Evolutionary conservation across 164 flowering plant genomes (phyloP), one percentile per base, ranked within the genome.

Genomic region (Vitis labrusca): DNA sequence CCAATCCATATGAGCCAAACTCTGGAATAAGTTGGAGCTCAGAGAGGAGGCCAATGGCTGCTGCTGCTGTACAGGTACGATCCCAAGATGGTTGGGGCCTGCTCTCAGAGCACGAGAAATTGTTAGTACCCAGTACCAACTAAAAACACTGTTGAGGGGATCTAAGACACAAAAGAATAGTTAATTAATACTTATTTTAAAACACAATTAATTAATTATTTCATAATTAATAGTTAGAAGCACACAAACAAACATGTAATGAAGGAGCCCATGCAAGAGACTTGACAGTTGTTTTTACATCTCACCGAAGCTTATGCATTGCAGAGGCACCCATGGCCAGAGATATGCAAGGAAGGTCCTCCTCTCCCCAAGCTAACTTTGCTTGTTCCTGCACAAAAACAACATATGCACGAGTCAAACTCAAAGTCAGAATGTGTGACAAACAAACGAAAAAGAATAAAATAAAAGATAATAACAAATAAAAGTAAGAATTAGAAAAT

Each of bases 31-130:
- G 70, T 14, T 88, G 88, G 62, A 95, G 80, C 78, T 95, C 99
- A 2, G 79, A 76, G 23, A 95, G 91, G 58, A 93, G 91, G 49
- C 84, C 86, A 6, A 80, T 69, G 9, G 96, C 98, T 63, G 99
- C 99, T 6, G 93, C 97, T 61, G 98, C 98, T 53, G 98, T 95
- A 72, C 98, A 95, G 50, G 97, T 93, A 3, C 97, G 90, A 69
- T 95, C 98, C 98, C 96, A 89, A 44, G 98, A 93, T 50, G 99
- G 99, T 59, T 95, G 99, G n/a, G 99, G 97, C 83, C 99, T 95
- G 76, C 65, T 55, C 17, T 67, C 48, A 23, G 29, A 48, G 1
- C 29, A 56, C 19, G 3, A 17, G 6, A 17, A 29, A 71, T 13
- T 2, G 23, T 64, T 44, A 54, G 17, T 14, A 65, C 49, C 49